Evolutionary conservation across 257 asterid species (phyloP).

Genomic region (Lithospermum erythrorhizon): DNA sequence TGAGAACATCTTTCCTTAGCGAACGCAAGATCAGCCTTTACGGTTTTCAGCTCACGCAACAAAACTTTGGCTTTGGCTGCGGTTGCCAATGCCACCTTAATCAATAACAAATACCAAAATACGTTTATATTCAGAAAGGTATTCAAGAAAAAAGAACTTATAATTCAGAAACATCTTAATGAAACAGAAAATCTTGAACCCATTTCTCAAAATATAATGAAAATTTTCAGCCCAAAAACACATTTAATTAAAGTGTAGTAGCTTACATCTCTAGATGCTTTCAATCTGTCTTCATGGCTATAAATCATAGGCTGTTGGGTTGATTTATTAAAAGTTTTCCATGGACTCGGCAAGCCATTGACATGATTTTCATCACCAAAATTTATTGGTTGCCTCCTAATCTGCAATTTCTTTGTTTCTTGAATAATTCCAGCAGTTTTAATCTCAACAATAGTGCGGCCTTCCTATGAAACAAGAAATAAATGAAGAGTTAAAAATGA

Average conservation of each 20-base stretch:
- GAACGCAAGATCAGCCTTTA: conserved; percentile 75
- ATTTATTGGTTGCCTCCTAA: conserved; percentile 35
- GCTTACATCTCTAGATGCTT: conserved; percentile 97
- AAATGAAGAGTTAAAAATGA: not conserved
- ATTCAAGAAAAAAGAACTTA: not conserved
- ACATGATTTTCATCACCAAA: conserved; percentile 22
- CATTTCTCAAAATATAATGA: not conserved
- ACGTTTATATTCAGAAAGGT: conserved; percentile 16
- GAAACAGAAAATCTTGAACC: not conserved
- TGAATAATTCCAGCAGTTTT: conserved; percentile 51
- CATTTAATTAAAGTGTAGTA: no score
- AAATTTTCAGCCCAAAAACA: conserved; percentile 14
- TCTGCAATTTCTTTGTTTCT: conserved; percentile 55
- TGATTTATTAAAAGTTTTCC: not conserved
- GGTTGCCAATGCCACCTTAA: conserved; percentile 90
- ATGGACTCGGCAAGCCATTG: conserved; percentile 6
- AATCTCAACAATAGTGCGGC: conserved; percentile 52
- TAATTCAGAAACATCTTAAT: not conserved
- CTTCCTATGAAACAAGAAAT: conserved; percentile 36
- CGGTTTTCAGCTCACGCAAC: conserved; percentile 79
- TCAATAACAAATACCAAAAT: conserved; percentile 3
- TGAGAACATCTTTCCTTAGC: conserved; percentile 72
- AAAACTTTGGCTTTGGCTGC: conserved; percentile 92
- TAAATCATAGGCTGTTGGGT: conserved; percentile 25
- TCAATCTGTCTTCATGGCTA: conserved; percentile 70